phyloP scores from a whole-genome alignment of 208 protist genomes.

The Trypanosoma caninum region DNA sequence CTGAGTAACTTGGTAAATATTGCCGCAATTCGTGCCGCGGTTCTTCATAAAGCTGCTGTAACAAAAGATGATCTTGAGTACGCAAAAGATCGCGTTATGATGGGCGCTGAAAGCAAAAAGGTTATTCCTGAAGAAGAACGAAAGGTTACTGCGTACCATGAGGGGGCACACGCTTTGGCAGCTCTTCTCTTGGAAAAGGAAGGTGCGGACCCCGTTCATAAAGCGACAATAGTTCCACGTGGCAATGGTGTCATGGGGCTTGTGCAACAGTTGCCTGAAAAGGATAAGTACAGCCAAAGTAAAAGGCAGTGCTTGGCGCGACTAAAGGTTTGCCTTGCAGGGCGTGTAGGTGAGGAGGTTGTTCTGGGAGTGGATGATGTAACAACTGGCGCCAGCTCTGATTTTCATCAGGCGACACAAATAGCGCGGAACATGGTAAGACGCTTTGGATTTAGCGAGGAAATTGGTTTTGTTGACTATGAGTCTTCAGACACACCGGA shows the following conservation, averaged over 20 bases:
- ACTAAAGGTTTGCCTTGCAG: conserved; percentile 85
- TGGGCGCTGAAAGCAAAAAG: conserved; percentile 86
- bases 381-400: conserved; percentile 89
- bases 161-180: conserved; percentile 81
- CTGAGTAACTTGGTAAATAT: conserved; percentile 93
- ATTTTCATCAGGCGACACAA: conserved; percentile 90
- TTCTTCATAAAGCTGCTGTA: conserved; percentile 75
- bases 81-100: conserved; percentile 90
- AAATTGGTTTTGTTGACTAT: conserved; percentile 87
- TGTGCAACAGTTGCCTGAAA: conserved; percentile 85
- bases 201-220: conserved; percentile 87
- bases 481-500: conserved; percentile 63
- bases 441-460: conserved; percentile 88
- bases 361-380: conserved; percentile 93
- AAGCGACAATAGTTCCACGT: conserved; percentile 90
- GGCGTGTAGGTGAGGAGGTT: conserved; percentile 96
- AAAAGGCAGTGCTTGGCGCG: conserved; percentile 81
- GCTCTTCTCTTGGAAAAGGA: conserved; percentile 77
- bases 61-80: conserved; percentile 88
- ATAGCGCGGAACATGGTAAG: conserved; percentile 90
- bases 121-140: conserved; percentile 84
- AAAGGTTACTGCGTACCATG: conserved; percentile 87
- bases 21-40: conserved; percentile 83
- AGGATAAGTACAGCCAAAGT: conserved; percentile 86
- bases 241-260: conserved; percentile 91